These are phyloP conservation scores for Rhizophagus sp. DNA, from an alignment of 192 early-diverging fungal species.

Conservation along the genomic window DNA sequence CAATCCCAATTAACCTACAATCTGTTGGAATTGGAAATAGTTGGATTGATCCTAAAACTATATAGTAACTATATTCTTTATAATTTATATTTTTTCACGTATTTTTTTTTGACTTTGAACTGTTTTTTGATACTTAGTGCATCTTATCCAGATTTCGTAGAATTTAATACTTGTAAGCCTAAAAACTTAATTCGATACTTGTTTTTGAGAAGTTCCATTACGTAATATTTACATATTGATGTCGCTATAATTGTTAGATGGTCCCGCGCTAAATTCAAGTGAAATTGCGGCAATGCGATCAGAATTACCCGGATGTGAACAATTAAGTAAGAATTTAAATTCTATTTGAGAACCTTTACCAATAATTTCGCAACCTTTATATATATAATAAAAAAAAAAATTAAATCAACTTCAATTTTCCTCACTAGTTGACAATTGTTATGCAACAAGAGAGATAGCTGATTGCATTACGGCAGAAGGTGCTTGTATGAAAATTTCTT, in stretches of 20 bases:
- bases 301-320: slow-evolving; percentile 27
- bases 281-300: slow-evolving; percentile 48
- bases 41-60: slow-evolving; percentile 44
- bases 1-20: slow-evolving; percentile 37
- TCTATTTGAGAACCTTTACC: no score
- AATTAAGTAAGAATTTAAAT: background rate
- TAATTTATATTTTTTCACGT: background rate
- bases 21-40: slow-evolving; percentile 60
- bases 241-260: slow-evolving; percentile 32
- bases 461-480: slow-evolving; percentile 38
- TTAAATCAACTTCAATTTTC: background rate
- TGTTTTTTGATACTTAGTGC: background rate
- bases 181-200: no score
- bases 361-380: background rate
- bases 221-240: no score
- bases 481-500: slow-evolving; percentile 31
- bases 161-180: background rate
- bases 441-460: background rate
- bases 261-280: slow-evolving; percentile 49
- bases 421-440: background rate
- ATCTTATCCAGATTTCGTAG: background rate
- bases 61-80: slow-evolving; percentile 40
- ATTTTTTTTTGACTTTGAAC: background rate
- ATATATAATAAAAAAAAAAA: background rate
- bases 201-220: no score